phyloP scores from a whole-genome alignment of 2,329 filamentous ascomycete species.

The Cladophialophora chaetospira region DNA sequence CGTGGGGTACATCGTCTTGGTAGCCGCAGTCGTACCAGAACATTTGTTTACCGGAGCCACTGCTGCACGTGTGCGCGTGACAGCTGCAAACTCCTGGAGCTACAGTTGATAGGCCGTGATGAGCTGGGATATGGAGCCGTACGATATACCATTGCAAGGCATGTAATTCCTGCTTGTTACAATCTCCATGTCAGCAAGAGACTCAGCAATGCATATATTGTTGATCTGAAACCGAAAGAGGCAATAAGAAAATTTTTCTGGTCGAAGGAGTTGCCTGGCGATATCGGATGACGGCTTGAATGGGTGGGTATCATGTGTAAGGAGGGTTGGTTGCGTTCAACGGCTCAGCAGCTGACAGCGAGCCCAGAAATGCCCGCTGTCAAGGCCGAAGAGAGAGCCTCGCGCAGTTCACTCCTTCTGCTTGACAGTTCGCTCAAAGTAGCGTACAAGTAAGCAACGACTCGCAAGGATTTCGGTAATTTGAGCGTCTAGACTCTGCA shows the following conservation, averaged over 20 bases:
- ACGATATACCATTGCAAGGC: no score
- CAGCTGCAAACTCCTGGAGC: no score
- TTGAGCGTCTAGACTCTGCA: slow-evolving; percentile 22
- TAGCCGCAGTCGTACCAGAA: neutral
- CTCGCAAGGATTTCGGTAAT: slow-evolving; percentile 13
- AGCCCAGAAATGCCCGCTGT: slow-evolving; percentile 3
- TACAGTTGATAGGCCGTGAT: no score
- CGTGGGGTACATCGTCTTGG: slow-evolving; percentile 5
- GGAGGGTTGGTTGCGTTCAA: neutral
- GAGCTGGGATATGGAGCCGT: no score
- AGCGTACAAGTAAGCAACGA: neutral
- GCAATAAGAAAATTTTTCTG: slow-evolving; percentile 8
- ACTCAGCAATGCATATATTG: neutral
- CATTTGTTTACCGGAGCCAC: no score
- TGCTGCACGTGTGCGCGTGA: no score
- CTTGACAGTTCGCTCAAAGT: slow-evolving; percentile 1
- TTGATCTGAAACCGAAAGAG: neutral
- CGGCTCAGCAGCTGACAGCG: neutral
- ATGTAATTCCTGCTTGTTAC: no score
- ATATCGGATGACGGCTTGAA: slow-evolving; percentile 11
- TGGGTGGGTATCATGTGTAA: slow-evolving; percentile 14
- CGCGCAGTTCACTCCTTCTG: slow-evolving; percentile 14
- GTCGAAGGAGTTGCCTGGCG: slow-evolving; percentile 1
- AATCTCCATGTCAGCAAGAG: neutral
- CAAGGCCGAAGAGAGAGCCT: slow-evolving; percentile 8